phyloP scores from a whole-genome alignment of 2,329 filamentous ascomycete genomes.

The Sporothrix euskadiensis region DNA sequence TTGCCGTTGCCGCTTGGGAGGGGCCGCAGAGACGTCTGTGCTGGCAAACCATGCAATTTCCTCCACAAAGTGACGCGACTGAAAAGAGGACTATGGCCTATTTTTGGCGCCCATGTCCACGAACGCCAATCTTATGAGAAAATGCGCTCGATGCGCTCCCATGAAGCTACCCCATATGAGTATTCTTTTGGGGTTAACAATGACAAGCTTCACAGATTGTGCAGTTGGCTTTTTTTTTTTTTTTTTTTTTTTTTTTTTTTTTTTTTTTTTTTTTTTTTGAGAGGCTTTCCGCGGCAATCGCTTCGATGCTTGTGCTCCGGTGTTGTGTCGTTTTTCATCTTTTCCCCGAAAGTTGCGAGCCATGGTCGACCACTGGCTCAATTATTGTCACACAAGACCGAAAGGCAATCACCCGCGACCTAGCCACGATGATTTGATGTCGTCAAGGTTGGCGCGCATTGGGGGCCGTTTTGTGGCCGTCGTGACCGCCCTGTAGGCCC shows the following conservation, averaged over 20 bases:
- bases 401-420: background rate
- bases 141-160: background rate
- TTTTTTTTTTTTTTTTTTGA: background rate
- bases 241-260: background rate
- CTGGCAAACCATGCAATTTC: constrained; percentile 1
- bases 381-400: background rate
- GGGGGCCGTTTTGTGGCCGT: background rate
- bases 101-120: constrained; percentile 11
- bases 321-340: background rate
- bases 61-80: background rate
- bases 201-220: background rate
- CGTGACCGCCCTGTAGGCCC: background rate
- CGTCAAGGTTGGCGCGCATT: background rate
- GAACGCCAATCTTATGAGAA: background rate
- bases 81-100: background rate
- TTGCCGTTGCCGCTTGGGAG: background rate
- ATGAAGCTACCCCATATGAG: background rate
- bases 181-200: background rate
- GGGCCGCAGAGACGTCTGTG: constrained; percentile 16
- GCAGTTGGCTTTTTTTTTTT: background rate
- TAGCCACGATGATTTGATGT: background rate
- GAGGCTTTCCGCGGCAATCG: background rate
- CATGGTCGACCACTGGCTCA: background rate
- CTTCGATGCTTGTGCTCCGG: background rate
- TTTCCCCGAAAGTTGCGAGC: background rate